Percentiles rank a stretch among this genome's conserved stretches.
Evolutionary conservation across 2,329 filamentous ascomycete genomes (phyloP).

Genomic region (Curvularia spicifera): DNA sequence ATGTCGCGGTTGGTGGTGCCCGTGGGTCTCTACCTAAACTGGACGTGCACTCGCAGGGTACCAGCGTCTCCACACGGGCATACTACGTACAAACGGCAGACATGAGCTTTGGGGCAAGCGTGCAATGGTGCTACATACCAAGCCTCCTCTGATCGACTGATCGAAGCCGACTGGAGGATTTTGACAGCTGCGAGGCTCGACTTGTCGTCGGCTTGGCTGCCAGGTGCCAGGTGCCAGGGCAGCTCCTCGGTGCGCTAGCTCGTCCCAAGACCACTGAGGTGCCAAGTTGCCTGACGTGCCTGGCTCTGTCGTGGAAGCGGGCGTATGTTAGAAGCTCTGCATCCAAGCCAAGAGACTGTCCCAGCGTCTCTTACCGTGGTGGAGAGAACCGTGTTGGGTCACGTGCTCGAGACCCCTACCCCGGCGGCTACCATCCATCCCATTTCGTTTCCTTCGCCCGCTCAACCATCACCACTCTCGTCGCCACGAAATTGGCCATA

Average conservation of each 20-base stretch:
- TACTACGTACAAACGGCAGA: conserved; percentile 1
- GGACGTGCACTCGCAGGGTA: conserved; percentile 25
- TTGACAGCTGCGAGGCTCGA: conserved; percentile 14
- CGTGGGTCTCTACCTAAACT: conserved; percentile 15
- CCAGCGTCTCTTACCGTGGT: not conserved
- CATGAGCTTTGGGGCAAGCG: conserved; percentile 2
- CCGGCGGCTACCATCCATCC: not conserved
- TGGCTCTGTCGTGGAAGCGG: not conserved
- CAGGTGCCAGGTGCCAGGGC: not conserved
- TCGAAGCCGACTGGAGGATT: conserved; percentile 2
- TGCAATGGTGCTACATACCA: conserved; percentile 5
- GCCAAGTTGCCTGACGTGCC: not conserved
- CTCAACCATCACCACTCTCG: conserved; percentile 6
- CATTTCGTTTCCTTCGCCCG: not conserved
- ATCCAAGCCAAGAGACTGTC: no score
- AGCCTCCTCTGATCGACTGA: not conserved
- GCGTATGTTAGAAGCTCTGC: not conserved
- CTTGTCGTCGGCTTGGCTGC: conserved; percentile 3
- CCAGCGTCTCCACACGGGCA: conserved; percentile 15
- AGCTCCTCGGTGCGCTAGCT: conserved; percentile 3
- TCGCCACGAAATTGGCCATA: conserved; percentile 10
- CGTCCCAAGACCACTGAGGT: not conserved
- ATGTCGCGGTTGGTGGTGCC: conserved; percentile 9
- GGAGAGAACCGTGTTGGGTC: conserved; percentile 1
- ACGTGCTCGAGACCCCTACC: conserved; percentile 4